Base-by-base conservation (phyloP, 805 yeast genomes). In the Metschnikowia noctiluminum region DNA sequence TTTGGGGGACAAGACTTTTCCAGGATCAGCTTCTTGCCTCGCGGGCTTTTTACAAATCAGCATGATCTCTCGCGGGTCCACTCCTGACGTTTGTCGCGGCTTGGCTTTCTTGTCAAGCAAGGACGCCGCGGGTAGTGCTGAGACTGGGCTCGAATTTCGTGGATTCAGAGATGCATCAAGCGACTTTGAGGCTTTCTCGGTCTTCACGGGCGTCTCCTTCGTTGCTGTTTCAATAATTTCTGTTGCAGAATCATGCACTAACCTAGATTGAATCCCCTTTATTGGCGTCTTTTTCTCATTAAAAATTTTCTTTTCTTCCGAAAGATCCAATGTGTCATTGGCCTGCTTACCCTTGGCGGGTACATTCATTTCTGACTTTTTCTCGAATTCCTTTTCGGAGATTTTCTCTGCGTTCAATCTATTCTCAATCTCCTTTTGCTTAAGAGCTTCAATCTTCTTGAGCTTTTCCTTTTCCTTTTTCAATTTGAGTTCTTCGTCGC, bases 401-500 rank as follows among this genome's bases (percentile, higher is more conserved):
- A 21, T 21, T 4, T 36, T 35, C 36, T 38, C 35, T 27, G 38
- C 38, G 15, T 39, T 35, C 21, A 28, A 3, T 21, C 40, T 56
- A 49, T 45, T 48, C 48, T 41, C 42, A 44, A 28, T 46, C 21
- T 49, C 55, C 51, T 57, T 63, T 27, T 46, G 47, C 43, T 54
- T 57, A 39, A 64, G 52, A 44, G 66, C 67, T 52, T 70, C 75
- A 42, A 70, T 64, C 14, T 67, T 56, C 65, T 63, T 78, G 72
- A 67, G 60, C 61, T 78, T 75, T 53, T 80, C 81, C 55, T 78
- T 83, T 48, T 72, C 77, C 45, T 69, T 68, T 54, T 70, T 71
- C 45, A 68, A 56, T 16, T 65, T 59, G 2, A 65, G 57, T 49
- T 70, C 76, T 42, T 72, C 77, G 51, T 69, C 71, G 27, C 64